Base-by-base conservation (phyloP, 306 rosid genomes). In the Pterocarpus macrocarpus region DNA sequence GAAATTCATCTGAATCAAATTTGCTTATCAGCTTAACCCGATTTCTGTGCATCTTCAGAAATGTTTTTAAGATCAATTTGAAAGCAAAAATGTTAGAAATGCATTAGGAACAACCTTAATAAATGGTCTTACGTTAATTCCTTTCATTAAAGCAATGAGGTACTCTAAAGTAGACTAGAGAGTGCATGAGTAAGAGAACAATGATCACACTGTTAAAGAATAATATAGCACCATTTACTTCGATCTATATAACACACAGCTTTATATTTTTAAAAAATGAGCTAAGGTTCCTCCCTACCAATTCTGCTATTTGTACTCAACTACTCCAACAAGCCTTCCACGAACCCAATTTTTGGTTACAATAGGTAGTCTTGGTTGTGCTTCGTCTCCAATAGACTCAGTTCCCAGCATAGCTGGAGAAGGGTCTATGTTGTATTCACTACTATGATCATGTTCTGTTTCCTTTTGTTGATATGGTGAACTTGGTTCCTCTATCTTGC, bases 261-360 rank as follows among this genome's bases (percentile, higher is more conserved):
- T 43, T 43, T 8, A 7, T 41, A 47, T 9, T 11, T 12, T 50
- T 8, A 50, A 6, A 12, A 43, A 41, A 34, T 36, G 65, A 64
- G 38, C 67, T 67, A 71, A 59, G 39, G 44, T 69, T 32, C 44
- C 63, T 64, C 57, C 64, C 35, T 56, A 50, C 34, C 35, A 30
- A 57, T 45, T 55, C 12, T 82, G 15, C 14, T 55, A 62, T 69
- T 77, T 68, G 69, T 76, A 87, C 43, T 82, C 89, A n/a, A 71
- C 86, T 44, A 89, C 92, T 77, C 87, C 92, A 69, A 89, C 69
- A 16, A 92, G 97, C 80, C 86, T 89, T 73, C 94, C 94, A 15
- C 92, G 64, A 77, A 90, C 85, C 97, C 97, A 92, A 72, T 77
- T 90, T 70, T 86, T 92, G 1, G 88, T 81, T 68, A 80, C 82